Evolutionary conservation across 1,284 basidiomycete species (phyloP).

Genomic region (Fomitopsis palustris): DNA sequence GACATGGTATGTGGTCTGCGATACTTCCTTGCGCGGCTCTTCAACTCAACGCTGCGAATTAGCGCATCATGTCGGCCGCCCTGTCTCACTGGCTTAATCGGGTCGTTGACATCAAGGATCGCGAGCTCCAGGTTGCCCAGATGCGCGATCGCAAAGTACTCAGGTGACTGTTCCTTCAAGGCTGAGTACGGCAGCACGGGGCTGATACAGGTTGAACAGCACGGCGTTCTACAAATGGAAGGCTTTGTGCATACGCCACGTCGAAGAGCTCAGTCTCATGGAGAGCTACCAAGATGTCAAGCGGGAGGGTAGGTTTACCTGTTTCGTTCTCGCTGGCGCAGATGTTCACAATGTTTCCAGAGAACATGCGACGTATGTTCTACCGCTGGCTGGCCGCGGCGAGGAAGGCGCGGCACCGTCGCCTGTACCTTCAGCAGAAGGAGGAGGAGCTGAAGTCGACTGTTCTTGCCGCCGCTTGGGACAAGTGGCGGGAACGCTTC

Average conservation of each 20-base stretch:
- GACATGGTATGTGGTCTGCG: constrained; percentile 34
- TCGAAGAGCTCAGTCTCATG: constrained; percentile 70
- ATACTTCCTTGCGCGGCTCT: background rate
- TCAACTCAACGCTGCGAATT: constrained; percentile 8
- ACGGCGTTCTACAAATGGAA: constrained; percentile 68
- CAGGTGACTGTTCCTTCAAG: constrained; percentile 33
- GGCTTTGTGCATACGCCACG: constrained; percentile 51
- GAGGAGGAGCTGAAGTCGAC: constrained; percentile 58
- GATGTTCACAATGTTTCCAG: constrained; percentile 32
- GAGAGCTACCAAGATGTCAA: constrained; percentile 78
- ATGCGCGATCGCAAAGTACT: constrained; percentile 42
- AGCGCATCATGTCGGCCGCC: constrained; percentile 50
- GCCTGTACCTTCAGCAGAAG: constrained; percentile 52
- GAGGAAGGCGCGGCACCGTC: constrained; percentile 53
- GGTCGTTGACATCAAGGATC: constrained; percentile 68
- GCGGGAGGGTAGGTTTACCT: constrained; percentile 52
- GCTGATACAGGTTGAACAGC: constrained; percentile 29
- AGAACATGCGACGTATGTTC: constrained; percentile 65
- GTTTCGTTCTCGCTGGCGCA: background rate
- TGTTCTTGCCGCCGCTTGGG: constrained; percentile 57
- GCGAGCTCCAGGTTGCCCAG: constrained; percentile 61
- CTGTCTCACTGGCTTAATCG: constrained; percentile 65
- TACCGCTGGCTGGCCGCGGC: constrained; percentile 63
- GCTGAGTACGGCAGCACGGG: background rate
- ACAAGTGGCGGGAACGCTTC: constrained; percentile 72